These are phyloP conservation scores for Linanthus parryae DNA, from an alignment of 148 eudicot species.

Conservation along the genomic window DNA sequence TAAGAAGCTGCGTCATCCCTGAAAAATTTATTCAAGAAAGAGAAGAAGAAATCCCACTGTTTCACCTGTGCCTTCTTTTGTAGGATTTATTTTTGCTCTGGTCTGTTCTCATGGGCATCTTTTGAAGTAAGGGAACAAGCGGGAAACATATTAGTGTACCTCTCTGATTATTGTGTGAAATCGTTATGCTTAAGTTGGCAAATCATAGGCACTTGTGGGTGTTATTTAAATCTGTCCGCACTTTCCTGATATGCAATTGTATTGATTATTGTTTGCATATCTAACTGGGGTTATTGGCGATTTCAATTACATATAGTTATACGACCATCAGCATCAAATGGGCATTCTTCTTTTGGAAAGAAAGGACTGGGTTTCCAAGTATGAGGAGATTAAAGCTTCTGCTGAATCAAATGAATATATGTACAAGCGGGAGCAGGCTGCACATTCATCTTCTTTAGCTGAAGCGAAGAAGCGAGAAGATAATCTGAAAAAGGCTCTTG, in stretches of 20 bases:
- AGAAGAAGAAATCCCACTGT: too few relatives aligned
- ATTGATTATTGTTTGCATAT: background rate
- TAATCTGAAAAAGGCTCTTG: conserved; percentile 72
- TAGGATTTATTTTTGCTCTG: too few relatives aligned
- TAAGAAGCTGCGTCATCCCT: too few relatives aligned
- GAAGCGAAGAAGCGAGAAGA: conserved; percentile 82
- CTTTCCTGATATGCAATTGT: conserved; percentile 3
- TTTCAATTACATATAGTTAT: conserved; percentile 35
- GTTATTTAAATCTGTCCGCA: too few relatives aligned
- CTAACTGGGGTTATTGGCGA: conserved; percentile 1
- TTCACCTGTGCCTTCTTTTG: too few relatives aligned
- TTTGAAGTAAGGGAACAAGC: too few relatives aligned
- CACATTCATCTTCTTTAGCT: conserved; percentile 50
- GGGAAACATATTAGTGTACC: too few relatives aligned
- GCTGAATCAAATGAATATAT: conserved; percentile 51
- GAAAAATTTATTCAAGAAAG: too few relatives aligned
- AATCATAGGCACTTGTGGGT: too few relatives aligned
- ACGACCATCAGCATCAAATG: conserved; percentile 81
- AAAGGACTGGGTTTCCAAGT: conserved; percentile 78
- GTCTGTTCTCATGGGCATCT: too few relatives aligned
- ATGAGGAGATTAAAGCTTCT: conserved; percentile 52
- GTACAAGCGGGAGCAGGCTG: conserved; percentile 53
- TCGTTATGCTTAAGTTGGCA: too few relatives aligned
- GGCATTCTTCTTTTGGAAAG: conserved; percentile 80
- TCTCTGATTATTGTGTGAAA: too few relatives aligned